A percentile compares a stretch with the other conserved stretches of the same genome.
Conservation (phyloP, 2,329 filamentous ascomycete species). For the Aureobasidium sp. region DNA sequence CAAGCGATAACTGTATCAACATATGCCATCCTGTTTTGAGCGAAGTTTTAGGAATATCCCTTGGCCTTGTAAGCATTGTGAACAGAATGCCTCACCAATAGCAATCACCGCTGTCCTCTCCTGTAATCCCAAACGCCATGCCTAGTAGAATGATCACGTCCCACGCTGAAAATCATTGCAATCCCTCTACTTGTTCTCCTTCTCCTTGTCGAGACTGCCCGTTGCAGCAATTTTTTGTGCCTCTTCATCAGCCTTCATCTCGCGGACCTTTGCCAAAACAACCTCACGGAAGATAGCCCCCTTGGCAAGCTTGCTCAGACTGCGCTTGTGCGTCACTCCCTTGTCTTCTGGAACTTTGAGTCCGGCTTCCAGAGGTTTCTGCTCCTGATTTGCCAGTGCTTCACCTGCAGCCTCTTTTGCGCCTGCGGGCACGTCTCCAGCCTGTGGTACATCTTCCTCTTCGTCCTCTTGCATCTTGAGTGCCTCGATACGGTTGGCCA, state of each 20-base stretch:
- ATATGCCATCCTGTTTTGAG: background rate
- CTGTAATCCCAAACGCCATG: conserved; percentile 10
- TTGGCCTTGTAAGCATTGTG: background rate
- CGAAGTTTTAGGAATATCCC: background rate
- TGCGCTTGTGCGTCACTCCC: conserved; percentile 39
- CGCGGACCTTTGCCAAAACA: conserved; percentile 84
- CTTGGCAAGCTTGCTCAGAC: conserved; percentile 53
- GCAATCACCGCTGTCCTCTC: background rate
- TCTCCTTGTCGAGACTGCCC: background rate
- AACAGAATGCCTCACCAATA: background rate
- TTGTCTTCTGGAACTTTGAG: conserved; percentile 23
- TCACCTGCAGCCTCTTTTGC: conserved; percentile 50
- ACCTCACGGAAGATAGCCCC: conserved; percentile 87
- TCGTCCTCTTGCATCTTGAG: conserved; percentile 93
- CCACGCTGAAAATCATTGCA: background rate
- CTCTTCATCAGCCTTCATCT: conserved; percentile 83
- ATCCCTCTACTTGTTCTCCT: background rate
- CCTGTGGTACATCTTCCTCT: conserved; percentile 58
- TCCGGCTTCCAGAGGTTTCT: conserved; percentile 16
- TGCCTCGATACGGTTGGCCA: conserved; percentile 89
- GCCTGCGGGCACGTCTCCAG: conserved; percentile 55
- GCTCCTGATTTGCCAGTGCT: conserved; percentile 30
- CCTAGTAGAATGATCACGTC: background rate
- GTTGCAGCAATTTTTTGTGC: conserved; percentile 22
- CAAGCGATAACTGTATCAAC: background rate